Evolutionary conservation across 139 green algal species (phyloP).

Genomic region (Chlamydomonas asymmetrica): DNA sequence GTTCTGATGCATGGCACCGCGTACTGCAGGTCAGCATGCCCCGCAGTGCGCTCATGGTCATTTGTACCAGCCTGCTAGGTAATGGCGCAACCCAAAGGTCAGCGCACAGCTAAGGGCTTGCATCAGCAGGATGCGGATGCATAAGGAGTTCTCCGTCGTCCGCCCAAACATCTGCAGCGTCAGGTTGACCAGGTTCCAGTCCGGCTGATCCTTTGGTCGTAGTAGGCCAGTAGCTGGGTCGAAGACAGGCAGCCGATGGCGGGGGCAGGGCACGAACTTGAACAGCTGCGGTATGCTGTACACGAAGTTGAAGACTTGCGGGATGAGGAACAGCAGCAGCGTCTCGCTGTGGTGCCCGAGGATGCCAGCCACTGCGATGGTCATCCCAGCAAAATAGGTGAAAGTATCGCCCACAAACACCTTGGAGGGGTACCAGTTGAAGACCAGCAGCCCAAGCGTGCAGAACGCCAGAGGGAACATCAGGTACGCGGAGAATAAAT

Average conservation of each 20-base stretch:
- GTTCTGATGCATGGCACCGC: no score
- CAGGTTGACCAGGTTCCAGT: conserved; percentile 97
- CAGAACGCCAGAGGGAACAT: conserved; percentile 84
- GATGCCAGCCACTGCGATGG: conserved; percentile 95
- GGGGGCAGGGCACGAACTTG: conserved; percentile 92
- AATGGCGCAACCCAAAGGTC: conserved; percentile 61
- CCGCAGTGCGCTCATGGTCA: no score
- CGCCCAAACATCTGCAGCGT: conserved; percentile 81
- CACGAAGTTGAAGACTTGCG: conserved; percentile 97
- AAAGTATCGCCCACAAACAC: conserved; percentile 99
- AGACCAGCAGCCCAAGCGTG: conserved; percentile 84
- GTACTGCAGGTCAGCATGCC: no score
- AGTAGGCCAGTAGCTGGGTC: conserved; percentile 81
- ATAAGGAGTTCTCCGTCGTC: conserved; percentile 82
- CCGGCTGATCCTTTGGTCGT: conserved; percentile 66
- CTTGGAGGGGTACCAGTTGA: conserved; percentile 84
- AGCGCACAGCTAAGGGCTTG: conserved; percentile 74
- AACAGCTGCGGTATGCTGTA: conserved; percentile 96
- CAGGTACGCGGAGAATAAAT: conserved; percentile 94
- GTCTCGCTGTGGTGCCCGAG: conserved; percentile 97
- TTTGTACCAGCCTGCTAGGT: conserved; percentile 74
- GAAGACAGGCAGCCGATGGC: conserved; percentile 90
- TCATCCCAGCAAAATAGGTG: conserved; percentile 99
- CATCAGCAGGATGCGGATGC: conserved; percentile 80
- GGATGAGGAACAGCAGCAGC: conserved; percentile 95